These are phyloP conservation scores for Backusella parvicylindrica DNA, from an alignment of 192 early-diverging fungal genomes.

Conservation along the genomic window DNA sequence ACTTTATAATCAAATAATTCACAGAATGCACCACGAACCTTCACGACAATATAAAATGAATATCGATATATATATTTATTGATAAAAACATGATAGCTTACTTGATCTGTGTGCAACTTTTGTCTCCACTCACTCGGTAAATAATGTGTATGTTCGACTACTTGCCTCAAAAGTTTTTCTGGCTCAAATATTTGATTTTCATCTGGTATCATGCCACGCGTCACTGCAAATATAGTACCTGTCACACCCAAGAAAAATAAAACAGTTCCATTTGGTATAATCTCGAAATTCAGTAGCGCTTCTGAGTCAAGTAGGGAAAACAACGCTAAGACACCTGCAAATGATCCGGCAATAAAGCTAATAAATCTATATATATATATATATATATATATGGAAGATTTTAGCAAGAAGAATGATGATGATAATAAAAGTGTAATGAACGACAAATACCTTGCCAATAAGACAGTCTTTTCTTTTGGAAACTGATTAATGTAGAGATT, in stretches of 20 bases:
- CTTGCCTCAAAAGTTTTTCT: conserved; percentile 64
- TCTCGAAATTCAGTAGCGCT: conserved; percentile 85
- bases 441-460: conserved; percentile 69
- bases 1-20: conserved; percentile 79
- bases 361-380: conserved; percentile 63
- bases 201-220: conserved; percentile 78
- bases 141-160: conserved; percentile 88
- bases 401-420: not conserved
- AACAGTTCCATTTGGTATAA: conserved; percentile 81
- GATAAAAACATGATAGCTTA: conserved; percentile 21
- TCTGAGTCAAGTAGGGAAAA: conserved; percentile 86
- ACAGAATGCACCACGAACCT: conserved; percentile 78
- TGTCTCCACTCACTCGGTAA: conserved; percentile 83
- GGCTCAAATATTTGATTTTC: conserved; percentile 85
- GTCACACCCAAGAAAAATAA: conserved; percentile 95
- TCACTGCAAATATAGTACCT: conserved; percentile 76
- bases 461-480: conserved; percentile 75
- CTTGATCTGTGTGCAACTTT: conserved; percentile 77
- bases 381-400: no score
- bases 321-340: conserved; percentile 81
- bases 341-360: conserved; percentile 83
- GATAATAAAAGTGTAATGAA: no score
- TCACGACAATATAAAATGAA: not conserved
- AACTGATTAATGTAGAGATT: conserved; percentile 88
- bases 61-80: not conserved